Conservation (phyloP, 2,329 filamentous ascomycete genomes). For the Malbranchea cinnamomea region DNA sequence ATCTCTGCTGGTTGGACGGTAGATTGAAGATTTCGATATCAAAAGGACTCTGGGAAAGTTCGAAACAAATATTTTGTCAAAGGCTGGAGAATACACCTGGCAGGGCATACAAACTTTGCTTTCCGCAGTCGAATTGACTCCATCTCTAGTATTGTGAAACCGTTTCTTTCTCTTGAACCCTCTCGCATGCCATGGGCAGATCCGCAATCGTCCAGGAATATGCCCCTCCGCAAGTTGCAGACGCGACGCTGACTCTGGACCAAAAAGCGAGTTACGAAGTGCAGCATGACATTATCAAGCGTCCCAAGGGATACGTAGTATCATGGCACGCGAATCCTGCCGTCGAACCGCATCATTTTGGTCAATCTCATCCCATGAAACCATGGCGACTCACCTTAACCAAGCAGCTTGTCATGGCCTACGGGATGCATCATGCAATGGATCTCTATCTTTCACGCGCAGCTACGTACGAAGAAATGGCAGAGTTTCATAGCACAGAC, state of each 20-base stretch:
- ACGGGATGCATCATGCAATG: constrained; percentile 95
- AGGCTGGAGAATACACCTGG: no score
- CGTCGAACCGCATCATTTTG: constrained; percentile 95
- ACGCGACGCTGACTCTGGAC: constrained; percentile 33
- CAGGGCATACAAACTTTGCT: no score
- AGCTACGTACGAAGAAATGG: constrained; percentile 77
- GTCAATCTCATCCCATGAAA: constrained; percentile 96
- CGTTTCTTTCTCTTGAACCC: no score
- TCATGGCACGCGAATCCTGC: constrained; percentile 92
- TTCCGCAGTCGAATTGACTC: no score
- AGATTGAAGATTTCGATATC: no score
- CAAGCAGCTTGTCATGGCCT: constrained; percentile 85
- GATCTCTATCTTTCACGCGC: constrained; percentile 75
- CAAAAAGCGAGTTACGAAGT: constrained; percentile 39
- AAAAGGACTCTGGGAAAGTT: no score
- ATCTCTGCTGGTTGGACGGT: no score
- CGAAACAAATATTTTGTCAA: no score
- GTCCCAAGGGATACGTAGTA: constrained; percentile 74
- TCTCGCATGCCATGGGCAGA: constrained; percentile 26
- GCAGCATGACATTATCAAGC: constrained; percentile 53
- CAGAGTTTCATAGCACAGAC: constrained; percentile 71
- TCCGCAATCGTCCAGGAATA: constrained; percentile 37
- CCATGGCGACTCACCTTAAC: constrained; percentile 92
- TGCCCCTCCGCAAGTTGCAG: constrained; percentile 23
- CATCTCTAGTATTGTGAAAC: no score